These are phyloP conservation scores for Penicillium sp. DNA, from an alignment of 2,329 filamentous ascomycete species.

Conservation along the genomic window DNA sequence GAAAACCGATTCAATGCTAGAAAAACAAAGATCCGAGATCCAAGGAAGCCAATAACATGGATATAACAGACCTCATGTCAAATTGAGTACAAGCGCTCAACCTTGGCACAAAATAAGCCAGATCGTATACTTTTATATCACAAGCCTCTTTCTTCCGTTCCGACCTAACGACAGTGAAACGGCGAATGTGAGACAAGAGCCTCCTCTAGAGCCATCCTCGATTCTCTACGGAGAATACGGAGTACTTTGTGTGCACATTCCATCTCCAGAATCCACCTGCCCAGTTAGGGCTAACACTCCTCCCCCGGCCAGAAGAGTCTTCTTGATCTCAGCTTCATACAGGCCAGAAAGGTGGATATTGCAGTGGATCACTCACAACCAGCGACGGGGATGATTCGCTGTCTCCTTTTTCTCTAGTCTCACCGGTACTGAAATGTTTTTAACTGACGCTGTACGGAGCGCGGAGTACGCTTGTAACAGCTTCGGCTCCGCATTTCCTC, in stretches of 20 bases:
- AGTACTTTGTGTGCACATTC: conserved; percentile 1
- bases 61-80: background rate
- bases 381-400: conserved; percentile 16
- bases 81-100: background rate
- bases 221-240: background rate
- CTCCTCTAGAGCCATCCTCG: background rate
- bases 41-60: background rate
- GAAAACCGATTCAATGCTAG: conserved; percentile 1
- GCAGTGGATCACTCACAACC: conserved; percentile 13
- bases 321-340: conserved; percentile 22
- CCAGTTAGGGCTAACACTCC: conserved; percentile 8
- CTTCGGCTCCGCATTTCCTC: conserved; percentile 4
- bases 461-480: background rate
- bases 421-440: conserved; percentile 20
- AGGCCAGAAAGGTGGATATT: background rate
- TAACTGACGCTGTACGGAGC: background rate
- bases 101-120: background rate
- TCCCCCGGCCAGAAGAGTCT: conserved; percentile 6
- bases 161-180: background rate
- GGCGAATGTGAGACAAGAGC: background rate
- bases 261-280: conserved; percentile 9
- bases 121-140: background rate
- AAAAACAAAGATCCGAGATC: conserved; percentile 5
- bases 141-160: background rate
- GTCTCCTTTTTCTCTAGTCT: conserved; percentile 1